Evolutionary conservation across 2,329 filamentous ascomycete species (phyloP), one percentile per base, ranked within the genome.

Genomic region (Sclerotinia subarctica): DNA sequence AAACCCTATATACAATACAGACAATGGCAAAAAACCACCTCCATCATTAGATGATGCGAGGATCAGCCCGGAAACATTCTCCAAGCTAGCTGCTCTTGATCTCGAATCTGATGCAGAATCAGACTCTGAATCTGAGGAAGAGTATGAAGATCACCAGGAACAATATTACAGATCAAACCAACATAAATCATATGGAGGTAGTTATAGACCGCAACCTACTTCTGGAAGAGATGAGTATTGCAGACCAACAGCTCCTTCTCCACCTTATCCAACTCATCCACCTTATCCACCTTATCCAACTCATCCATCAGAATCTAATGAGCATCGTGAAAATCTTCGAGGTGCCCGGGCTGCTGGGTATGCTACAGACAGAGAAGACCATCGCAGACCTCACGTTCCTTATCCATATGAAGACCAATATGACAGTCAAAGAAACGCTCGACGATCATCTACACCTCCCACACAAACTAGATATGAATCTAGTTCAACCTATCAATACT

Each of bases 301-400:
- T 38, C 13, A 38, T 24, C 11, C 32, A 38, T 21, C 32, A 15
- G 10, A 21, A 7, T 15, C 11, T 4, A 11, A 38, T 15, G 53
- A 56, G 15, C 38, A 38, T 38, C 13, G 17, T 15, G 32, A 35
- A 38, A 38, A 38, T 2, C 53, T 21, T 29, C 29, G 52, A n/a
- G 19, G 19, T 13, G 52, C 52, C 32, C 52, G 29, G 21, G 19
- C 29, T 35, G 11, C 52, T 19, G 10, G 15, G 4, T 15, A 42
- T 8, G 38, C 38, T 42, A 3, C 11, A 3, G 15, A 24, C 5
- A 49, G 26, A 35, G 58, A 35, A 35, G 21, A 62, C 6, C 24
- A 49, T 62, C 44, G 58, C 46, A 62, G 58, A 24, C 29, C 19
- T 19, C 58, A 49, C 47, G 44, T 62, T 32, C 58, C 58, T 24